Evolutionary conservation across 495 filamentous ascomycete genomes (phyloP), one percentile per base, ranked within the genome.

Genomic region (Hypoxylon perforatum): DNA sequence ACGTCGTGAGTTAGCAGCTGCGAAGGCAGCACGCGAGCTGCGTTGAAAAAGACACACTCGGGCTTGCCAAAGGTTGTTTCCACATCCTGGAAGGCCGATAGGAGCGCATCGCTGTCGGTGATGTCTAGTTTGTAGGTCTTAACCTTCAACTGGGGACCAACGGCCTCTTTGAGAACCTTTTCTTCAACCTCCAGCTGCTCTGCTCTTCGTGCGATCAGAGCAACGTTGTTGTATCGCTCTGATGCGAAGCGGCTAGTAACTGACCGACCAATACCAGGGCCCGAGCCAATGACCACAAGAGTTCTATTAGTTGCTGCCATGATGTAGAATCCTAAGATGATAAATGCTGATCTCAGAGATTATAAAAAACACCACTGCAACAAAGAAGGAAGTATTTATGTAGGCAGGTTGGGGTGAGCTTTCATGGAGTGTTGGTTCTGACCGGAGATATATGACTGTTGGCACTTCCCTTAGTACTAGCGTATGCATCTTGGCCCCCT

Each of bases 31-130:
- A 81, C 74, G 2, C 75, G 69, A 1, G 80, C 79, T 1, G 80
- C 75, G 49, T 82, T 82, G 63, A 69, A 82, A 15, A 80, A 75
- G 21, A 82, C 59, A 18, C 66, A 72, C 21, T 77, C 74, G 6
- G 73, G 57, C 25, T 73, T 64, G 15, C 75, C 76, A 17, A 76
- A 42, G 3, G 61, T 52, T 6, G 65, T 67, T 45, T 76, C 71
- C n/a, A 73, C 64, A 8, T 75, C 67, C 18, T 68, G 63, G 11
- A 80, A 67, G 1, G 75, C 70, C n/a, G 57, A 54, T 23, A 50
- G 44, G 1, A 77, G 64, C 5, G 61, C 64, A 0, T 41, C 41
- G 28, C 57, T 54, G 47, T 81, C 63, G 51, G 67, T 67, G 15
- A 79, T 48, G 61, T 82, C 80, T 5, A 75, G 59, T 1, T 58